phyloP scores from a whole-genome alignment of 805 yeast genomes.

The Pichia scutulata region DNA sequence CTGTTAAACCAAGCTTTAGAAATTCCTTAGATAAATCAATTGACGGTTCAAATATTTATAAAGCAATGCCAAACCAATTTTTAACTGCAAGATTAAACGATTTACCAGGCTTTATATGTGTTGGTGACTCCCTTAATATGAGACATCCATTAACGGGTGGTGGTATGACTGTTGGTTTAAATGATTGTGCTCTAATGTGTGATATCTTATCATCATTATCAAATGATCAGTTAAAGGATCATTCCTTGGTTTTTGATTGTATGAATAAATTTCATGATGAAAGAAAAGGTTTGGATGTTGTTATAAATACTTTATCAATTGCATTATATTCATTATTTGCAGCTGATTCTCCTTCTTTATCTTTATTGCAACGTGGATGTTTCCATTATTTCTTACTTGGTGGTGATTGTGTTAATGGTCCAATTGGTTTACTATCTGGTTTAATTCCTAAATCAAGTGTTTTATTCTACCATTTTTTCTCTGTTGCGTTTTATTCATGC shows the following conservation, averaged over 20 bases:
- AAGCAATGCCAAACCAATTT: slow-evolving; percentile 91
- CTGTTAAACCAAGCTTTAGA: slow-evolving; percentile 58
- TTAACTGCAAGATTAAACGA: slow-evolving; percentile 69
- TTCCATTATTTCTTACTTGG: slow-evolving; percentile 80
- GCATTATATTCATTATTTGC: slow-evolving; percentile 88
- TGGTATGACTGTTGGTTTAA: slow-evolving; percentile 96
- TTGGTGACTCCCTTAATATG: slow-evolving; percentile 96
- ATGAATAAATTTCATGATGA: slow-evolving; percentile 64
- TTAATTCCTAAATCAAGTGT: slow-evolving; percentile 65
- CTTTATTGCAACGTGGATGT: slow-evolving; percentile 78
- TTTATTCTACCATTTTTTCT: slow-evolving; percentile 78
- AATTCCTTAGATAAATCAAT: slow-evolving; percentile 40
- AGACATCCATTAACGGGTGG: slow-evolving; percentile 98
- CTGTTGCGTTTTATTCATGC: slow-evolving; percentile 83
- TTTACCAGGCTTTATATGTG: slow-evolving; percentile 65
- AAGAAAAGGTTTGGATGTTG: slow-evolving; percentile 74
- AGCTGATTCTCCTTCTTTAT: slow-evolving; percentile 63
- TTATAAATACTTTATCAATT: slow-evolving; percentile 81
- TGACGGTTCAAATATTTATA: slow-evolving; percentile 42
- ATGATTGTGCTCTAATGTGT: slow-evolving; percentile 69
- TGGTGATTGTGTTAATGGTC: slow-evolving; percentile 69
- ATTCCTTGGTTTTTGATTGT: slow-evolving; percentile 46
- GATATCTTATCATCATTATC: slow-evolving; percentile 49
- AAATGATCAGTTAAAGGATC: slow-evolving; percentile 50
- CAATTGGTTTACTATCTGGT: slow-evolving; percentile 80